phyloP scores from a whole-genome alignment of 2,329 filamentous ascomycete genomes.

The Fusarium palustre region DNA sequence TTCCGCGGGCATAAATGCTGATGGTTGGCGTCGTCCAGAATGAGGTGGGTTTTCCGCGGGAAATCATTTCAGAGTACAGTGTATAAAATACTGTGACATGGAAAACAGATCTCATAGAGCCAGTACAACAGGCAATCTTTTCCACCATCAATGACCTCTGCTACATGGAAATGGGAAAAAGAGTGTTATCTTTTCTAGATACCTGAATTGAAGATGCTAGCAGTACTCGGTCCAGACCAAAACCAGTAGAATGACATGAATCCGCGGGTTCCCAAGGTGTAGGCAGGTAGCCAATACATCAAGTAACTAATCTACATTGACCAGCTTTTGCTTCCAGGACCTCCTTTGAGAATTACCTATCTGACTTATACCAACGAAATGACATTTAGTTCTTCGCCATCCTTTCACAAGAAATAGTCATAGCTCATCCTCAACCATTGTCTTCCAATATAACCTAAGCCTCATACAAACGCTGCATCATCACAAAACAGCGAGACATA shows the following conservation, averaged over 20 bases:
- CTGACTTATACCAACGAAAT: background rate
- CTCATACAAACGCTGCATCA: background rate
- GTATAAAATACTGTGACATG: background rate
- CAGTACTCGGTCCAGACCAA: background rate
- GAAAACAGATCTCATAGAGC: background rate
- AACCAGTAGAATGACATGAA: background rate
- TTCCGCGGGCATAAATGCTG: background rate
- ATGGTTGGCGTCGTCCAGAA: background rate
- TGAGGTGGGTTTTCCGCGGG: background rate
- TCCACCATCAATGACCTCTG: background rate
- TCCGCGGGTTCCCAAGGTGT: background rate
- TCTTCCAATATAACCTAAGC: background rate
- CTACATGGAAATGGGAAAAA: background rate
- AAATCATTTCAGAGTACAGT: background rate
- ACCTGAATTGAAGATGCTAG: background rate
- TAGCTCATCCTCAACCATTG: background rate
- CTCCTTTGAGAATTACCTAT: background rate
- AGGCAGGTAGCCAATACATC: background rate
- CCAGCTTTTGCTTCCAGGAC: background rate
- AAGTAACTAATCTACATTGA: background rate
- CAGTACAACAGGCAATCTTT: no score
- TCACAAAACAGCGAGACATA: background rate
- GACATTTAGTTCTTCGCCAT: background rate
- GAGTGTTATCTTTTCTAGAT: background rate
- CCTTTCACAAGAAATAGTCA: background rate